Percentiles rank a stretch among this genome's conserved stretches.
These are phyloP conservation scores for Mortierella antarctica DNA, from an alignment of 192 early-diverging fungal genomes.

Conservation along the genomic window DNA sequence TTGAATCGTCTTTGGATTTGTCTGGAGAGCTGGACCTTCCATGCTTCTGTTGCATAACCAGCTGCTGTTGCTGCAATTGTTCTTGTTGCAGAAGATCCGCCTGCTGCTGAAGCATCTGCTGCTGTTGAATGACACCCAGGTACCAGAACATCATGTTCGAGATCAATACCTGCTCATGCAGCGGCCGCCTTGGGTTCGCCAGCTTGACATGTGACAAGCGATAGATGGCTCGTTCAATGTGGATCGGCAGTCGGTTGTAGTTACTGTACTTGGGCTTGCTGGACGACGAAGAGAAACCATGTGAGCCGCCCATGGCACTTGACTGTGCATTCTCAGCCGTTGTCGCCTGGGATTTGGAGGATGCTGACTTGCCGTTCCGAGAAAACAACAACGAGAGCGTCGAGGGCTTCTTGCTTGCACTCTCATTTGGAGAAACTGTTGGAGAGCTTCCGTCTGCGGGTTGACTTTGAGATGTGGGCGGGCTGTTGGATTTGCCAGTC, in stretches of 20 bases:
- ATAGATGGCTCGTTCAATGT: slow-evolving; percentile 83
- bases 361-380: slow-evolving; percentile 37
- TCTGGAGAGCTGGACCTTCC: no score
- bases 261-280: slow-evolving; percentile 67
- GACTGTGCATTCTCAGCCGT: slow-evolving; percentile 13
- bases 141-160: slow-evolving; percentile 91
- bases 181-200: slow-evolving; percentile 78
- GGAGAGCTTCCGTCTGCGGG: slow-evolving; percentile 25
- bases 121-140: slow-evolving; percentile 74
- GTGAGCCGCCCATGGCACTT: slow-evolving; percentile 8
- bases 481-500: background rate
- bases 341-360: slow-evolving; percentile 41
- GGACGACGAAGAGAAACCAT: slow-evolving; percentile 19
- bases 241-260: slow-evolving; percentile 72
- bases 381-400: slow-evolving; percentile 55
- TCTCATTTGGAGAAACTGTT: slow-evolving; percentile 1
- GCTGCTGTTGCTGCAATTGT: slow-evolving; percentile 37
- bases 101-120: slow-evolving; percentile 36
- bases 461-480: background rate
- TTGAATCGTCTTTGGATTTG: background rate
- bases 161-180: slow-evolving; percentile 79
- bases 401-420: slow-evolving; percentile 34
- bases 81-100: slow-evolving; percentile 49
- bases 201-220: slow-evolving; percentile 79
- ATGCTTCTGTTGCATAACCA: slow-evolving; percentile 10